A percentile compares a stretch with the other conserved stretches of the same genome.
phyloP scores from a whole-genome alignment of 2,329 filamentous ascomycete species.

The Ramularia collo-cygni region DNA sequence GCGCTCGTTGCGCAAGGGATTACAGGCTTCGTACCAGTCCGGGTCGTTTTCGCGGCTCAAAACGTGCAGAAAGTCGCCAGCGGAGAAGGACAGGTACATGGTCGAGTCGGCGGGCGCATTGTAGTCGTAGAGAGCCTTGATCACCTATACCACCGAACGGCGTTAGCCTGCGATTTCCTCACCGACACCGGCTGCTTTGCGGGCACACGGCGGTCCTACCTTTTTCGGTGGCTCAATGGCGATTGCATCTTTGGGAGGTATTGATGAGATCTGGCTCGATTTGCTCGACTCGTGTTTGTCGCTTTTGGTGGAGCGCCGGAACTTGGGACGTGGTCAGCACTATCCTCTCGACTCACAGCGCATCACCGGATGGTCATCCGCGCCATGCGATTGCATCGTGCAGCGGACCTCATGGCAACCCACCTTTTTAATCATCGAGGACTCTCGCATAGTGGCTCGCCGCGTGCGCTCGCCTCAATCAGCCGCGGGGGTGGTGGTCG shows the following conservation, averaged over 20 bases:
- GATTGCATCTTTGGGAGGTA: slow-evolving; percentile 76
- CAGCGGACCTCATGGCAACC: not conserved
- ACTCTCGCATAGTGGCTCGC: too few species aligned
- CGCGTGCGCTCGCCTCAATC: too few species aligned
- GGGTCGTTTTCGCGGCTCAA: slow-evolving; percentile 89
- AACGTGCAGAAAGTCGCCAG: slow-evolving; percentile 97
- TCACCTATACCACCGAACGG: slow-evolving; percentile 58
- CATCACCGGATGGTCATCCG: not conserved
- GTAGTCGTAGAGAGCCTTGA: slow-evolving; percentile 93
- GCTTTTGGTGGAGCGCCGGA: slow-evolving; percentile 84
- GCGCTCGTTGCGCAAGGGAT: slow-evolving; percentile 79
- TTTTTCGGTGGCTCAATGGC: slow-evolving; percentile 91
- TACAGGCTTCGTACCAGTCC: slow-evolving; percentile 98
- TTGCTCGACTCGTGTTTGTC: slow-evolving; percentile 60
- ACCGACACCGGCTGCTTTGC: not conserved
- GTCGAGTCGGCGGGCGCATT: slow-evolving; percentile 56
- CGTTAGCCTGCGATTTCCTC: too few species aligned
- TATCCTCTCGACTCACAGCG: not conserved
- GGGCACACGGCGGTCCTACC: slow-evolving; percentile 46
- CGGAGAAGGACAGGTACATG: slow-evolving; percentile 74
- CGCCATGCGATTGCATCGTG: slow-evolving; percentile 3
- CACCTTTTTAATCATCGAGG: slow-evolving; percentile 15
- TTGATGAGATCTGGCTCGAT: slow-evolving; percentile 66
- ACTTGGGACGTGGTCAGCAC: slow-evolving; percentile 27
- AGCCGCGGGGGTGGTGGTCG: too few species aligned